phyloP scores from a whole-genome alignment of 306 rosid species.

The Adenanthera pavonina region DNA sequence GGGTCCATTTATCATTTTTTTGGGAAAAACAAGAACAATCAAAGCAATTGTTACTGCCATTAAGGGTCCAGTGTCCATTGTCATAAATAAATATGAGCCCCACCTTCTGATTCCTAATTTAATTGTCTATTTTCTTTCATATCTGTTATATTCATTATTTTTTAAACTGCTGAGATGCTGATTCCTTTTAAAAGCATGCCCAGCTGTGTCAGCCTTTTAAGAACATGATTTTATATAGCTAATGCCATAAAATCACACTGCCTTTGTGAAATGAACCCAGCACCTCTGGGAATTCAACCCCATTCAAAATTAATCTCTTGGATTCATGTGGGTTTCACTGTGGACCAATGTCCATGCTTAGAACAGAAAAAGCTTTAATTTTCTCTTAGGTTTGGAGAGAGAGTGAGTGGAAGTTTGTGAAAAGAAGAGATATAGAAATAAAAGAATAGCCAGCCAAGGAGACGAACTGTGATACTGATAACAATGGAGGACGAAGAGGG shows the following conservation, averaged over 20 bases:
- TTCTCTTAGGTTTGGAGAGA: conserved; percentile 55
- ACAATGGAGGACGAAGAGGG: conserved; percentile 44
- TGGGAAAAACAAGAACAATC: conserved; percentile 25
- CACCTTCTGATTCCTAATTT: conserved; percentile 34
- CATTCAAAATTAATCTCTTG: conserved; percentile 33
- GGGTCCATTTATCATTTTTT: conserved; percentile 17
- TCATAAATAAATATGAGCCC: conserved; percentile 37
- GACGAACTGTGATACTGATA: conserved; percentile 37
- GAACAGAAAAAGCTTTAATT: conserved; percentile 27
- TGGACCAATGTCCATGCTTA: conserved; percentile 56
- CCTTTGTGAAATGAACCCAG: conserved; percentile 20
- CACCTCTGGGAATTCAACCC: conserved; percentile 17
- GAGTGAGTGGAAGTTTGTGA: conserved; percentile 70
- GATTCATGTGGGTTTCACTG: conserved; percentile 28
- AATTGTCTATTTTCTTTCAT: conserved; percentile 3
- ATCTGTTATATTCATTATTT: conserved; percentile 1
- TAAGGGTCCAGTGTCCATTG: conserved; percentile 6
- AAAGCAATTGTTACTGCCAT: conserved; percentile 6
- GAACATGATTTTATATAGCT: conserved; percentile 40
- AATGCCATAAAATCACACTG: conserved; percentile 43
- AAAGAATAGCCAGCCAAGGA: conserved; percentile 45
- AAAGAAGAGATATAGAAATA: conserved; percentile 66
- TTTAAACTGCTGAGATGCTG: conserved; percentile 44
- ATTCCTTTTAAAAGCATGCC: conserved; percentile 63
- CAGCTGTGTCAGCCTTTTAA: conserved; percentile 66